Conservation (phyloP, 2,329 filamentous ascomycete species). For the Monilinia aucupariae region DNA sequence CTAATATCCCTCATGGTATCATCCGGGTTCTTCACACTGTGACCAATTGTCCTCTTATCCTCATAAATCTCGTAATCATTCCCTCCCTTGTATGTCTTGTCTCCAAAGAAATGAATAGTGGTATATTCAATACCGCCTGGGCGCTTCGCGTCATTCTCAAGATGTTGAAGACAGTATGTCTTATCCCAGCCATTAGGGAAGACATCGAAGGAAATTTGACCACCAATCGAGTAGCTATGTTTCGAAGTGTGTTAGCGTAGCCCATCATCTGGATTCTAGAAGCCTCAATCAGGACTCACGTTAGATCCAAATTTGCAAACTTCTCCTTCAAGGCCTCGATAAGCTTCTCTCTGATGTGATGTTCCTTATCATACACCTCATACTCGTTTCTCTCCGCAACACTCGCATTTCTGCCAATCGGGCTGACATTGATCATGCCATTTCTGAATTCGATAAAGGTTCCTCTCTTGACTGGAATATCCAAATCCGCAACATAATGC, state of each 20-base stretch:
- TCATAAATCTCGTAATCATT: constrained; percentile 94
- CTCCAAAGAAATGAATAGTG: constrained; percentile 95
- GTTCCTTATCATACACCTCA: constrained; percentile 70
- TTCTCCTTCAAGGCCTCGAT: constrained; percentile 70
- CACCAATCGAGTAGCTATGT: constrained; percentile 80
- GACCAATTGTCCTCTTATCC: constrained; percentile 76
- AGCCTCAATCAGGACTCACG: constrained; percentile 49
- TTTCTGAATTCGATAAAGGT: constrained; percentile 87
- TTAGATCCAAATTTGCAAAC: constrained; percentile 79
- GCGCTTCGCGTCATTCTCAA: constrained; percentile 71
- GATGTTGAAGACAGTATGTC: constrained; percentile 87
- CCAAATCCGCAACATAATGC: constrained; percentile 78
- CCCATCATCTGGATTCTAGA: neutral
- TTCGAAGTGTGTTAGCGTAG: neutral
- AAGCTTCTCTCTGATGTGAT: constrained; percentile 71
- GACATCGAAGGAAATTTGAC: constrained; percentile 96
- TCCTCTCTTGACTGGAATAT: constrained; percentile 76
- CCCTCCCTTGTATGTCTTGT: constrained; percentile 86
- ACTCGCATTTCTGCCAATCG: constrained; percentile 81
- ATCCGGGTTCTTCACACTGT: constrained; percentile 73
- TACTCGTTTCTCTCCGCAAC: constrained; percentile 76
- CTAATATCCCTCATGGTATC: constrained; percentile 77
- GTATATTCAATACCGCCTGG: constrained; percentile 70
- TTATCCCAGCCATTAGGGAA: constrained; percentile 98
- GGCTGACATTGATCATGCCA: constrained; percentile 84